Conservation (phyloP, 2,329 filamentous ascomycete species). For the Fusarium sp. region DNA sequence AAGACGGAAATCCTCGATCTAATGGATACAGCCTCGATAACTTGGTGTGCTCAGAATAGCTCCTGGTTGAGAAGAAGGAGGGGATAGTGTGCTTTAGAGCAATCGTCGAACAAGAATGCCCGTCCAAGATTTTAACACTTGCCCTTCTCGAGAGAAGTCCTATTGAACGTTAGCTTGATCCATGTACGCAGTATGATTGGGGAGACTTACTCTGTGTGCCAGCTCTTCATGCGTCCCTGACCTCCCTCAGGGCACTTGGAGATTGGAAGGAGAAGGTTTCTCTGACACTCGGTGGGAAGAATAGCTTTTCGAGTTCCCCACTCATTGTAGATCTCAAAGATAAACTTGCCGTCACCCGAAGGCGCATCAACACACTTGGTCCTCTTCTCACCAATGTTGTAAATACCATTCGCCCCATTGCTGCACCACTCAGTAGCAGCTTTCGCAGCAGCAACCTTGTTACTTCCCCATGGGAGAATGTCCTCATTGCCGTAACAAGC, state of each 20-base stretch:
- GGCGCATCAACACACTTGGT: slow-evolving; percentile 14
- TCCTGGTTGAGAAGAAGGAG: accelerated
- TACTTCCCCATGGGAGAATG: slow-evolving; percentile 1
- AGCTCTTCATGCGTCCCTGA: neutral
- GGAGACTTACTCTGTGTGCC: slow-evolving; percentile 11
- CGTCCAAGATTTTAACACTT: neutral
- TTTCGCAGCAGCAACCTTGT: neutral
- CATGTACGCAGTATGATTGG: accelerated
- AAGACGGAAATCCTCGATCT: accelerated
- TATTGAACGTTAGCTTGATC: accelerated
- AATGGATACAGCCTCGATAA: accelerated
- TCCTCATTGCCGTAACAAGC: neutral
- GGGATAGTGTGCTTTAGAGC: accelerated
- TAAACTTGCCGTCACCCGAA: neutral
- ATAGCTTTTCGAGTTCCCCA: neutral
- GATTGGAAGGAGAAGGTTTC: neutral
- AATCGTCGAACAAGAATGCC: too few relatives aligned
- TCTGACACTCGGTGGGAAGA: neutral
- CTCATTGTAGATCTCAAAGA: slow-evolving; percentile 6
- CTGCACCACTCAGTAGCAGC: slow-evolving; percentile 4
- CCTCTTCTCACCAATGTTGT: neutral
- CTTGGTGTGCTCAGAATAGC: accelerated
- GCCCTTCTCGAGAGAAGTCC: neutral
- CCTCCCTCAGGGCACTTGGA: slow-evolving; percentile 1
- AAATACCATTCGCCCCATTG: neutral